Percentiles rank a stretch among this genome's conserved stretches.
These are phyloP conservation scores for Cucurbita maxima DNA, from an alignment of 306 rosid species.

Conservation along the genomic window DNA sequence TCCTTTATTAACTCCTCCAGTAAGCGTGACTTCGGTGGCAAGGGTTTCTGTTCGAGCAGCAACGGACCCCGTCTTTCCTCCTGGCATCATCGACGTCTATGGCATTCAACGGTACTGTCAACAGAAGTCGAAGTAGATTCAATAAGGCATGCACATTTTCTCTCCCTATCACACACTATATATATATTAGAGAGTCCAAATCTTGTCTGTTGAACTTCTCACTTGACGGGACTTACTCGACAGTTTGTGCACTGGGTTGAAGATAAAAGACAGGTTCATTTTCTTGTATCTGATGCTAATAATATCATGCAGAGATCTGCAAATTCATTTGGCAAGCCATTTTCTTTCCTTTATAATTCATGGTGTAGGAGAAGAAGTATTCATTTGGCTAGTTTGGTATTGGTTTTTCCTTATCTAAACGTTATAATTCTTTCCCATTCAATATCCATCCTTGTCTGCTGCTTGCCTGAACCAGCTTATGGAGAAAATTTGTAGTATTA, in stretches of 20 bases:
- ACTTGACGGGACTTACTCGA: neutral
- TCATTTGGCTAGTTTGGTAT: too few relatives aligned
- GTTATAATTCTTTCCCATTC: too few relatives aligned
- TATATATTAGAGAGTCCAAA: neutral
- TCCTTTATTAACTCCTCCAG: slow-evolving; percentile 81
- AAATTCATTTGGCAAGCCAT: neutral
- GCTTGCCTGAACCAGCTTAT: too few relatives aligned
- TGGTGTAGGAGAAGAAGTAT: neutral
- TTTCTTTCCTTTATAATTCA: neutral
- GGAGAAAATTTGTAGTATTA: too few relatives aligned
- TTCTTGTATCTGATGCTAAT: neutral
- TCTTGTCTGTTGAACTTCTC: neutral
- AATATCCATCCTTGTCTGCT: too few relatives aligned
- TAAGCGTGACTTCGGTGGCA: slow-evolving; percentile 58
- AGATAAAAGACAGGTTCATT: neutral
- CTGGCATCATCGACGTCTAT: slow-evolving; percentile 58
- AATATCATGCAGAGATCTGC: slow-evolving; percentile 6
- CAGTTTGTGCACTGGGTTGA: neutral
- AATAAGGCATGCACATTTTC: neutral
- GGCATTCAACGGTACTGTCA: slow-evolving; percentile 76
- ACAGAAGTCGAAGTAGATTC: slow-evolving; percentile 29
- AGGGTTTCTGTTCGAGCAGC: slow-evolving; percentile 93
- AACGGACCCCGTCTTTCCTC: slow-evolving; percentile 87
- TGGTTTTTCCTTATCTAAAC: too few relatives aligned
- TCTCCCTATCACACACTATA: neutral